Evolutionary conservation across 176 grass and related monocot genomes (phyloP), one percentile per base, ranked within the genome.

Genomic region (Guadua angustifolia): DNA sequence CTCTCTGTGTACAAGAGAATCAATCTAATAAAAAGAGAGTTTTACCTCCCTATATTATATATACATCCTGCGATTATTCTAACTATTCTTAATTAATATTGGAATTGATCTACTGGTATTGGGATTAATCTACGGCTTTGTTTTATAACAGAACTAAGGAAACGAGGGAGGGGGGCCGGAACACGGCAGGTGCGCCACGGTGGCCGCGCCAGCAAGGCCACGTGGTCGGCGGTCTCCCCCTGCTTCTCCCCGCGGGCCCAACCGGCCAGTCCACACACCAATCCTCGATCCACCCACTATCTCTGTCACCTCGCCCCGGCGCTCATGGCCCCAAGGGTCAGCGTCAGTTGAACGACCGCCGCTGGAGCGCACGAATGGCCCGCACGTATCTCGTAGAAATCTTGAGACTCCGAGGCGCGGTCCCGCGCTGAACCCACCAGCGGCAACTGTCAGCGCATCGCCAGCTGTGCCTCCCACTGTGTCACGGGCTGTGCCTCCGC

Each of bases 161-260:
- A 9, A 43, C 42, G 42, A 0, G 7, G 12, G 3, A 2, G 2
- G 73, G 29, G 29, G 29, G 1, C 29, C 29, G 73, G 83, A 38
- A 58, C 74, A 78, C 25, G 63, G 50, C 72, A 61, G 74, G 78
- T 62, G 79, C 58, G 82, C 87, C 88, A 90, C 84, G 78, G 73
- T 77, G 84, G 73, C 84, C 13, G 21, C 16, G 84, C 79, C 84
- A 90, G 88, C 88, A 49, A 53, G 46, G 84, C 84, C 88, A 86
- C 84, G 79, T 83, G 88, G 66, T 83, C 88, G 47, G 66, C 46
- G 64, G 86, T 73, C 81, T 80, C 68, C 56, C 32, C 55, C 62
- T 7, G 25, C 24, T 9, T 33, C 35, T 6, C 17, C 3, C 5
- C 2, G 35, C 3, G 5, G 58, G 42, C 2, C 73, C 62, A 12